Conservation (phyloP, 75 land plant genomes). For the Pinus albicaulis region DNA sequence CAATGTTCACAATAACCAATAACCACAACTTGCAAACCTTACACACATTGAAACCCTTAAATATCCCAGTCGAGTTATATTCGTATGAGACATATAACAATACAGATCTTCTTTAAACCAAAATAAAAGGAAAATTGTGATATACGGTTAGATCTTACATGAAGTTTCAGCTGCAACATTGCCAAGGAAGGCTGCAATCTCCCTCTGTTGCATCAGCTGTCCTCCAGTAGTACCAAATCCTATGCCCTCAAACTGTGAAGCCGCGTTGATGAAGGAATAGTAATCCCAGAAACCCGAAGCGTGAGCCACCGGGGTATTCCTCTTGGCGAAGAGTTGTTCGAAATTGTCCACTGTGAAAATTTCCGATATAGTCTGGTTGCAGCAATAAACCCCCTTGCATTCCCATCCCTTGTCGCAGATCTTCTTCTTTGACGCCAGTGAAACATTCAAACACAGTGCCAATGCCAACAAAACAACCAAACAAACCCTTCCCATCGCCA, state of each 20-base stretch:
- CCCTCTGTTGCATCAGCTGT: conserved; percentile 60
- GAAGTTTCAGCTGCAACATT: conserved; percentile 80
- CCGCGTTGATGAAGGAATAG: conserved; percentile 64
- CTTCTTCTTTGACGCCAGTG: conserved; percentile 12
- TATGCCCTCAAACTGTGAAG: conserved; percentile 52
- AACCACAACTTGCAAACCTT: too few species aligned
- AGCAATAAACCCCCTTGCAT: conserved; percentile 42
- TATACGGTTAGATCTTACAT: too few species aligned
- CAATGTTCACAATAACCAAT: too few species aligned
- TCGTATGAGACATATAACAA: too few species aligned
- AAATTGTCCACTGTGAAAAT: conserved; percentile 70
- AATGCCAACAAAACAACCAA: too few species aligned
- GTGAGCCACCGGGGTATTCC: conserved; percentile 75
- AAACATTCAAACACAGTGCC: too few species aligned
- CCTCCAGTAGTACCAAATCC: conserved; percentile 90
- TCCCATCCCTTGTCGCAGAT: conserved; percentile 55
- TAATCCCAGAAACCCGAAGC: conserved; percentile 87
- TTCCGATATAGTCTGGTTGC: conserved; percentile 66
- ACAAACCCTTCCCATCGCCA: too few species aligned
- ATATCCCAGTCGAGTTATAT: too few species aligned
- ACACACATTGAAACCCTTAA: too few species aligned
- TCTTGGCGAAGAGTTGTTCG: conserved; percentile 73
- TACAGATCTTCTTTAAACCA: too few species aligned
- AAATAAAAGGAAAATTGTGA: too few species aligned
- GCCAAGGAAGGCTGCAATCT: conserved; percentile 87